These are phyloP conservation scores for Diaporthe capsici DNA, from an alignment of 2,329 filamentous ascomycete species.

Conservation along the genomic window DNA sequence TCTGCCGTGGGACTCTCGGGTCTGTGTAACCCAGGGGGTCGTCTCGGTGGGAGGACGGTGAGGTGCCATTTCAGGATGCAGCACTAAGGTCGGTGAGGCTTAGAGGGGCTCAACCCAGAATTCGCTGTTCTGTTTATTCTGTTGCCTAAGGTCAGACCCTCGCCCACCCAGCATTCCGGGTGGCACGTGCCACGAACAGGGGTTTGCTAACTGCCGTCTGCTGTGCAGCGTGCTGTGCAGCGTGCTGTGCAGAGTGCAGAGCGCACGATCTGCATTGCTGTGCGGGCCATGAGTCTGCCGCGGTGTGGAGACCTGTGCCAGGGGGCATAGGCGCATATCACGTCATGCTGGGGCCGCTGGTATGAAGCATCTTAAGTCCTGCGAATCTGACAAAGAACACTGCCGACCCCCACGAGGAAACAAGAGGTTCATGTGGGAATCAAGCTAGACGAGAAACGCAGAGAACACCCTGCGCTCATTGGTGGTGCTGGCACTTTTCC, in stretches of 20 bases:
- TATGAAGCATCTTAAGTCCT: constrained; percentile 5
- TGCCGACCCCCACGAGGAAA: constrained; percentile 6
- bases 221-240: not conserved
- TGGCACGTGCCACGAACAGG: constrained; percentile 18
- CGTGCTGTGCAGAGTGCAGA: not conserved
- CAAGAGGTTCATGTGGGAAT: not conserved
- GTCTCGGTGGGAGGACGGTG: constrained; percentile 15
- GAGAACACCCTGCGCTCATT: not conserved
- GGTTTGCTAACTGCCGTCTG: constrained; percentile 6
- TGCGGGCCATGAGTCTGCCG: constrained; percentile 15
- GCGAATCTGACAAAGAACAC: constrained; percentile 1
- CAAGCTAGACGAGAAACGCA: not conserved
- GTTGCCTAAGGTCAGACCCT: constrained; percentile 37
- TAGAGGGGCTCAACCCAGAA: constrained; percentile 33
- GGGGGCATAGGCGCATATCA: constrained; percentile 16
- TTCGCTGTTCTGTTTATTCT: constrained; percentile 1
- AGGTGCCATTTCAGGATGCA: constrained; percentile 35
- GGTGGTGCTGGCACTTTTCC: not conserved
- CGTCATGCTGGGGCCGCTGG: constrained; percentile 7
- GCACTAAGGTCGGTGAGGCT: constrained; percentile 32
- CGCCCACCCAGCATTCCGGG: not conserved
- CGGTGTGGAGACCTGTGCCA: not conserved
- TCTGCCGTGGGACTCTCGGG: constrained; percentile 23
- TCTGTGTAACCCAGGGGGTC: not conserved
- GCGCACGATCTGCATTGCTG: not conserved